Conservation (phyloP, 1,139 yeast species). For the Geotrichum citri-aurantii region DNA sequence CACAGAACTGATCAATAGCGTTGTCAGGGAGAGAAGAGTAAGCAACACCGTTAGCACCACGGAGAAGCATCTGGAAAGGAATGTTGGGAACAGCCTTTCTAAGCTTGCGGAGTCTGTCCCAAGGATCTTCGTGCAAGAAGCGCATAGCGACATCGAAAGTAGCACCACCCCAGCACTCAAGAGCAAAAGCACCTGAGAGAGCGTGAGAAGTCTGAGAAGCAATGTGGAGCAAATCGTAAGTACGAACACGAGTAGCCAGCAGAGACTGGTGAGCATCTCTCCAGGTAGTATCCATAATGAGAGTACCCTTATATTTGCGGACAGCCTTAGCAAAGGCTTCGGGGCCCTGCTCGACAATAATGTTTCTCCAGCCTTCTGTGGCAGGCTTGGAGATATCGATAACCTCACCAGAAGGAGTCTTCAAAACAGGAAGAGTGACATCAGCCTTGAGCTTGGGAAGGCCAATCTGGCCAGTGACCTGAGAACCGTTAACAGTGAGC, state of each 20-base stretch:
- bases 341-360: slow-evolving; percentile 79
- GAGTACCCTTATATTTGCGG: slow-evolving; percentile 75
- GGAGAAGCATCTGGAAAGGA: slow-evolving; percentile 97
- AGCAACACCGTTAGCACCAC: slow-evolving; percentile 99
- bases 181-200: slow-evolving; percentile 81
- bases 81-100: slow-evolving; percentile 92
- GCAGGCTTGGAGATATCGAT: slow-evolving; percentile 54
- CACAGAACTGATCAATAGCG: slow-evolving; percentile 94
- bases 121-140: slow-evolving; percentile 96
- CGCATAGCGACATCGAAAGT: slow-evolving; percentile 98
- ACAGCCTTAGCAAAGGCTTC: slow-evolving; percentile 83
- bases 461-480: slow-evolving; percentile 93
- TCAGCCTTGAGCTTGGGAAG: slow-evolving; percentile 73
- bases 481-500: slow-evolving; percentile 88
- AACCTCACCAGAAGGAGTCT: slow-evolving; percentile 52
- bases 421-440: slow-evolving; percentile 68
- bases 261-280: slow-evolving; percentile 99
- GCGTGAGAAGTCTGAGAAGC: slow-evolving; percentile 95
- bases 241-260: slow-evolving; percentile 94
- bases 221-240: slow-evolving; percentile 81
- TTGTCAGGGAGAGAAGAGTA: slow-evolving; percentile 96
- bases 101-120: slow-evolving; percentile 88
- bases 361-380: slow-evolving; percentile 87
- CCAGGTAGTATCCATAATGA: slow-evolving; percentile 98
- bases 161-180: slow-evolving; percentile 99